A percentile compares a stretch with the other conserved stretches of the same genome.
phyloP scores from a whole-genome alignment of 805 yeast species.

The Yamadazyma endophytica region DNA sequence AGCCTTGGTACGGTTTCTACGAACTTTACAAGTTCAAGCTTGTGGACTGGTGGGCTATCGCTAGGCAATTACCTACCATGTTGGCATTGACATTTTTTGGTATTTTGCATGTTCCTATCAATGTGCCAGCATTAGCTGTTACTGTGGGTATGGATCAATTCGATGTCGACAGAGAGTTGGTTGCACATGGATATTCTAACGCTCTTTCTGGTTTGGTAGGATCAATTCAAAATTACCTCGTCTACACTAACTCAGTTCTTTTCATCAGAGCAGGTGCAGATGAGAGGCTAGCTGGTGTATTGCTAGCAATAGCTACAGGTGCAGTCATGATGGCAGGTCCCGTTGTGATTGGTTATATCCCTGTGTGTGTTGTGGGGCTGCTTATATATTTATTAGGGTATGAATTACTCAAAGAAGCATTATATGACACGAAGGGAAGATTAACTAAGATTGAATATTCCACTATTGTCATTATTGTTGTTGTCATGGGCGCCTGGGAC shows the following conservation, averaged over 20 bases:
- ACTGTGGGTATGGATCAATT: conserved; percentile 80
- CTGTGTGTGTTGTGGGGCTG: conserved; percentile 94
- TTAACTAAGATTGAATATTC: conserved; percentile 73
- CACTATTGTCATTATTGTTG: conserved; percentile 81
- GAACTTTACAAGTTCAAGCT: conserved; percentile 59
- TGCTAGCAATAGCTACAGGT: conserved; percentile 79
- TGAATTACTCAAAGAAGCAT: conserved; percentile 81
- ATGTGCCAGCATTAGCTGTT: conserved; percentile 95
- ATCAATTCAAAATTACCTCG: conserved; percentile 89
- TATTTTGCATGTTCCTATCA: conserved; percentile 92
- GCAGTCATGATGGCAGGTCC: conserved; percentile 87
- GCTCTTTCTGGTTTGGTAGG: conserved; percentile 79
- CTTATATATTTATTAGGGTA: conserved; percentile 87
- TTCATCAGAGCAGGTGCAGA: conserved; percentile 96
- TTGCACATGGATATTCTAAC: conserved; percentile 93
- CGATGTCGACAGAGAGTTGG: conserved; percentile 88
- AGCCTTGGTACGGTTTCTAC: conserved; percentile 92
- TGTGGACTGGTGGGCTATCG: conserved; percentile 72
- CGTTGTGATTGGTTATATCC: conserved; percentile 86
- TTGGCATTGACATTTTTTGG: conserved; percentile 94
- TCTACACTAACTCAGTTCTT: conserved; percentile 87
- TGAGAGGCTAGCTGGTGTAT: conserved; percentile 80
- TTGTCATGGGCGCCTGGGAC: conserved; percentile 93
- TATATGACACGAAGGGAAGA: conserved; percentile 79
- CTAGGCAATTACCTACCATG: conserved; percentile 83